These are phyloP conservation scores for Pseudoturritis turrita DNA, from an alignment of 345 rosid genomes.

Conservation along the genomic window DNA sequence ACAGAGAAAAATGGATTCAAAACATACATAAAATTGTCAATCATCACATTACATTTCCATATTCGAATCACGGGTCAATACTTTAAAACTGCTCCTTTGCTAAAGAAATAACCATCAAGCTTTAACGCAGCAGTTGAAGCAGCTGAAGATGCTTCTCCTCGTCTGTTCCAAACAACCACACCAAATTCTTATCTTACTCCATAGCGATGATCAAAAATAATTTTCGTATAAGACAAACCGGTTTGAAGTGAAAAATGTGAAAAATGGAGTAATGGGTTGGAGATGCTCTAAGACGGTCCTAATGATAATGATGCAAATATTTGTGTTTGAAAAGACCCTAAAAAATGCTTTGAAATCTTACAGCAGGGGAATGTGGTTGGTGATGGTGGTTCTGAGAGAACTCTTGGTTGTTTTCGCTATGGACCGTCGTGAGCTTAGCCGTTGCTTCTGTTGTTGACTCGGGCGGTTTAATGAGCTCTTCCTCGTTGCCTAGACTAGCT, in stretches of 20 bases:
- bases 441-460: slow-evolving; percentile 30
- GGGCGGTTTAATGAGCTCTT: slow-evolving; percentile 60
- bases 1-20: neutral
- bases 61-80: slow-evolving; percentile 13
- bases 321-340: neutral
- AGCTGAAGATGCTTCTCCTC: slow-evolving; percentile 70
- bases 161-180: slow-evolving; percentile 38
- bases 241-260: no score
- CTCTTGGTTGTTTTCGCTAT: slow-evolving; percentile 25
- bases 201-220: neutral
- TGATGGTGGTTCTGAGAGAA: slow-evolving; percentile 38
- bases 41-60: slow-evolving; percentile 15
- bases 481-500: slow-evolving; percentile 92
- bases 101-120: slow-evolving; percentile 38
- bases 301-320: neutral
- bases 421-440: slow-evolving; percentile 22
- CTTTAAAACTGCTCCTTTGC: neutral
- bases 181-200: neutral
- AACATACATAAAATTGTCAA: slow-evolving; percentile 11
- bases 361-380: slow-evolving; percentile 61
- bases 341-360: slow-evolving; percentile 37
- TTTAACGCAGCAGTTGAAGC: slow-evolving; percentile 76
- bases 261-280: no score
- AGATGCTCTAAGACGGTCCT: no score
- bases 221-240: no score